Evolutionary conservation across 2,329 filamentous ascomycete species (phyloP), one percentile per base, ranked within the genome.

Genomic region (Cladosporium sphaerospermum): DNA sequence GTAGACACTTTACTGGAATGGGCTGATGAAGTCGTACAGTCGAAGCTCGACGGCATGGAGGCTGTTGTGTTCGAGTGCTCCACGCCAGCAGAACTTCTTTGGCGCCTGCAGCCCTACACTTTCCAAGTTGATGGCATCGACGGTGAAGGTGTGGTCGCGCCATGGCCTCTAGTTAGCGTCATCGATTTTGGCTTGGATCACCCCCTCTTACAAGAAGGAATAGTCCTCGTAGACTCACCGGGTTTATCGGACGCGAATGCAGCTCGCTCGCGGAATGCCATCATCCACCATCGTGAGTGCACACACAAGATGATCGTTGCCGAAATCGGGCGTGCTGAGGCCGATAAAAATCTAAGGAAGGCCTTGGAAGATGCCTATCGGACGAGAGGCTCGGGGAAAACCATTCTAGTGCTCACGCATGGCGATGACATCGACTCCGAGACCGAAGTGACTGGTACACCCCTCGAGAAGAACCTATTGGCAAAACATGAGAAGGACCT

Each of bases 171-270:
- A 0, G 57, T 64, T 23, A 45, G 37, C 4, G 19, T 45, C 10
- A 55, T 64, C n/a, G 41, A 56, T 3, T 56, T 62, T 9, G 44
- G 52, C 31, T 52, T 64, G 4, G 45, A 59, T 14, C 34, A 52
- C 41, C 45, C 49, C 4, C 56, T 62, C 4, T 53, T 56, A 9
- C 48, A 57, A 2, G 34, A 54, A 5, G 54, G 56, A 5, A 57
- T 64, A 18, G 46, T 42, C 9, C 49, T 64, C 3, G 37, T 62
- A 9, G 61, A 64, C 43, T 23, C 52, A 13, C 61, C 62, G 4
- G 62, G 59, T 2, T 45, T 57, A 1, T 54, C 56, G 5, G 62
- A 62, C 39, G 23, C 23, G 23, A 23, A 23, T 23, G 23, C 23
- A 23, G 23, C 23, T 23, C 23, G 23, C 23, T 23, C 23, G 23